These are phyloP conservation scores for Bathelium albidoporum DNA, from an alignment of 495 filamentous ascomycete genomes.

Conservation along the genomic window DNA sequence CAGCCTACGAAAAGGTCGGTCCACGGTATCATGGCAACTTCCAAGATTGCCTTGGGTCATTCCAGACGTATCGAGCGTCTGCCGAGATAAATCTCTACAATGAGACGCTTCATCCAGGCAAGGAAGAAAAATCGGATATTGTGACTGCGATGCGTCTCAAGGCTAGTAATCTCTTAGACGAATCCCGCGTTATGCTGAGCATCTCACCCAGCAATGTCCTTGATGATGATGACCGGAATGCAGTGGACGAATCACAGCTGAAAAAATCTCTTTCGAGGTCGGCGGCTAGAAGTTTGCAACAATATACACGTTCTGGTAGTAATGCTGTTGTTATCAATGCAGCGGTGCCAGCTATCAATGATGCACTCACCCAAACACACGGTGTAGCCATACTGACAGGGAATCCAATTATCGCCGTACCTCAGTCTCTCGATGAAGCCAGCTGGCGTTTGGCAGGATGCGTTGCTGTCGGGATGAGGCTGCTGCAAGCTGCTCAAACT, in stretches of 20 bases:
- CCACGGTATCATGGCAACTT: constrained; percentile 89
- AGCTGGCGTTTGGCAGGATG: constrained; percentile 85
- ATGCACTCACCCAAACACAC: constrained; percentile 65
- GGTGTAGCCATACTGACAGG: constrained; percentile 76
- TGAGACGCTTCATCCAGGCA: constrained; percentile 81
- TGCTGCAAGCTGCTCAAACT: constrained; percentile 66
- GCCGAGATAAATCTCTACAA: constrained; percentile 83
- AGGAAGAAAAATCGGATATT: constrained; percentile 87
- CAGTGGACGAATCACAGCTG: constrained; percentile 61
- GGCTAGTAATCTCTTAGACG: constrained; percentile 69
- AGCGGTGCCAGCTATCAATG: constrained; percentile 78
- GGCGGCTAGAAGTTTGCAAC: constrained; percentile 60
- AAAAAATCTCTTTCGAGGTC: constrained; percentile 65
- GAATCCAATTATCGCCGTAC: constrained; percentile 68
- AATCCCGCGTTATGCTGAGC: constrained; percentile 74
- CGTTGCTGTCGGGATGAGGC: constrained; percentile 68
- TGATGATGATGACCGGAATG: constrained; percentile 58
- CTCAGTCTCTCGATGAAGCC: constrained; percentile 80
- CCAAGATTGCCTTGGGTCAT: constrained; percentile 89
- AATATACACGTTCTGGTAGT: constrained; percentile 59
- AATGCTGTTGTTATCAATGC: constrained; percentile 80
- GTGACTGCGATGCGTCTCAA: constrained; percentile 74
- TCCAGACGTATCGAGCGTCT: constrained; percentile 95
- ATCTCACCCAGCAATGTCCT: constrained; percentile 69
- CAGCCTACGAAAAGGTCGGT: constrained; percentile 82